phyloP scores from a whole-genome alignment of 2,329 filamentous ascomycete genomes.

The Curvularia hawaiiensis region DNA sequence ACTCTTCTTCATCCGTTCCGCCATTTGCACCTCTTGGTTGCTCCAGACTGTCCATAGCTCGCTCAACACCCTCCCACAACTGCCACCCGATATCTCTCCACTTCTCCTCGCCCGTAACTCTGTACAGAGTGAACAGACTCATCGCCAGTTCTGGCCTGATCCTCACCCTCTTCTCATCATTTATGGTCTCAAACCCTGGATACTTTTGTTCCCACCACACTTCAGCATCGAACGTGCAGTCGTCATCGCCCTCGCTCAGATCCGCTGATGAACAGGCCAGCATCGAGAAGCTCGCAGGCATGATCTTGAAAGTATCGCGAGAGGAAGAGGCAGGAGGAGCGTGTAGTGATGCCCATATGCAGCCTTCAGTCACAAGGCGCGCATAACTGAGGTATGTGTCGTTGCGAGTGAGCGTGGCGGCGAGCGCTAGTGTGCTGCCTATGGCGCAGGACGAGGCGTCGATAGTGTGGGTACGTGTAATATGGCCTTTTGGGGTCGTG shows the following conservation, averaged over 20 bases:
- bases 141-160: conserved; percentile 73
- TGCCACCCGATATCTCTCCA: conserved; percentile 73
- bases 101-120: conserved; percentile 67
- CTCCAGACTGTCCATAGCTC: conserved; percentile 7
- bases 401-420: conserved; percentile 62
- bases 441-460: conserved; percentile 60
- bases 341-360: conserved; percentile 63
- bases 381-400: conserved; percentile 59
- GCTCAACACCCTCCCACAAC: conserved; percentile 70
- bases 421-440: conserved; percentile 70
- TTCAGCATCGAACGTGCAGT: conserved; percentile 15
- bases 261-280: conserved; percentile 46
- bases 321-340: conserved; percentile 60
- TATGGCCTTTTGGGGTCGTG: conserved; percentile 55
- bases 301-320: conserved; percentile 43
- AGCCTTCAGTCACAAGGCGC: conserved; percentile 62
- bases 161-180: conserved; percentile 63
- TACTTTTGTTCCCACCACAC: conserved; percentile 24
- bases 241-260: neutral
- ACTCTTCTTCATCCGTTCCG: conserved; percentile 72
- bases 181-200: conserved; percentile 58
- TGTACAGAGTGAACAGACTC: conserved; percentile 75
- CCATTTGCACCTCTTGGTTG: conserved; percentile 37
- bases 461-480: conserved; percentile 1
- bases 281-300: conserved; percentile 51